Evolutionary conservation across 179 eudicot genomes (phyloP), one percentile per base, ranked within the genome.

Genomic region (Drosera spatulata): DNA sequence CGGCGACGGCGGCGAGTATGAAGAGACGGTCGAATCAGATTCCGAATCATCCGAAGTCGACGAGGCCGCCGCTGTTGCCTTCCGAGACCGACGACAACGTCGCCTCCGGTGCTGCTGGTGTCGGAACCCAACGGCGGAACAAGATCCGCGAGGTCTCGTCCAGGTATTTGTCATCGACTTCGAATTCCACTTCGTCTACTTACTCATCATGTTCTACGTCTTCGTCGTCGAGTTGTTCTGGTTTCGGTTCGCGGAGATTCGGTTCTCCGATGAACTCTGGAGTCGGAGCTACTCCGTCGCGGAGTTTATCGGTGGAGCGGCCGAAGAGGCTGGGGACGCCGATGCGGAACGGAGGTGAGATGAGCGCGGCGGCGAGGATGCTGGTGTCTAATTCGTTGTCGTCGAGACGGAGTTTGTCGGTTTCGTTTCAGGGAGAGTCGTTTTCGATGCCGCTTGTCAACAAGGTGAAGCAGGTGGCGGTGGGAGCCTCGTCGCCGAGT

Each of bases 341-440:
- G 10, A 51, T 55, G 64, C 47, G 67, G 50, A 61, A 41, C 39
- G 53, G 10, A 37, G 58, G 40, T 11, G 61, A 22, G 47, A 50
- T 12, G 39, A 51, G 52, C 11, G 47, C 63, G 13, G 79, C 76
- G 43, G 73, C 73, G 44, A 70, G 71, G 68, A 5, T 71, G 63
- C 41, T 77, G 41, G 53, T 68, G 13, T 61, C 76, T 22, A 22
- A 22, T 22, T 22, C 33, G 33, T 22, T 22, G 33, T 22, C 33
- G 33, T 70, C 76, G 50, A 46, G 63, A 43, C 68, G 70, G 66
- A 65, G 69, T 53, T 44, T 74, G 56, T 74, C 82, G 11, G 65
- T 62, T 40, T 77, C 79, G 8, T 77, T 77, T 56, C 82, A 77
- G 60, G 78, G 78, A 7, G 81, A 71, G 37, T 67, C 73, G 45